Conservation (phyloP, 2,329 filamentous ascomycete species). For the Cladosporium velox region DNA sequence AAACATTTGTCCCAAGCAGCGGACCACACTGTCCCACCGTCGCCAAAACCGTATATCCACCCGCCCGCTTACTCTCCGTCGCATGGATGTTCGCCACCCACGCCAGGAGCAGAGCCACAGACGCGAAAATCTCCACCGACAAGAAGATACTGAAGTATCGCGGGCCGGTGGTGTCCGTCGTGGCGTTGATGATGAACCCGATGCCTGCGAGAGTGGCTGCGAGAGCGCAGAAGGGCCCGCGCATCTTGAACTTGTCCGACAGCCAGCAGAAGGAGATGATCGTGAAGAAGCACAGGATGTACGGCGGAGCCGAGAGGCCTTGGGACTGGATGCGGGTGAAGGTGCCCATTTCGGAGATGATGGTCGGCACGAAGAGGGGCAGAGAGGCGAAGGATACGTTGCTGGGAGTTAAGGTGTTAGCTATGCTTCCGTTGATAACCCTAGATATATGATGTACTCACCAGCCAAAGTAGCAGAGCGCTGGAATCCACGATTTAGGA, state of each 20-base stretch:
- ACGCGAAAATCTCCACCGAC: slow-evolving; percentile 44
- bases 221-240: slow-evolving; percentile 44
- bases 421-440: not conserved
- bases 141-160: slow-evolving; percentile 44
- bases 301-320: slow-evolving; percentile 66
- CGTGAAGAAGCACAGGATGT: slow-evolving; percentile 44
- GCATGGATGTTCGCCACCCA: slow-evolving; percentile 44
- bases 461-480: slow-evolving; percentile 60
- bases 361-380: slow-evolving; percentile 47
- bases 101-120: slow-evolving; percentile 39
- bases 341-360: slow-evolving; percentile 58
- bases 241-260: slow-evolving; percentile 41
- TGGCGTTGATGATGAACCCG: slow-evolving; percentile 46
- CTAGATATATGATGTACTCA: not conserved
- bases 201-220: slow-evolving; percentile 41
- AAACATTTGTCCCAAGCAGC: slow-evolving; percentile 36
- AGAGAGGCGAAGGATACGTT: slow-evolving; percentile 65
- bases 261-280: slow-evolving; percentile 41
- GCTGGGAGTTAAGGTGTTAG: slow-evolving; percentile 24
- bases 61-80: slow-evolving; percentile 42
- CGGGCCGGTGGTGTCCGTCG: slow-evolving; percentile 36
- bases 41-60: slow-evolving; percentile 42
- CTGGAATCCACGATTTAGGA: slow-evolving; percentile 34
- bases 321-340: slow-evolving; percentile 68
- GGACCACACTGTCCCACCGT: slow-evolving; percentile 39